Base-by-base conservation (phyloP, 306 rosid genomes). In the Lablab purpureus region DNA sequence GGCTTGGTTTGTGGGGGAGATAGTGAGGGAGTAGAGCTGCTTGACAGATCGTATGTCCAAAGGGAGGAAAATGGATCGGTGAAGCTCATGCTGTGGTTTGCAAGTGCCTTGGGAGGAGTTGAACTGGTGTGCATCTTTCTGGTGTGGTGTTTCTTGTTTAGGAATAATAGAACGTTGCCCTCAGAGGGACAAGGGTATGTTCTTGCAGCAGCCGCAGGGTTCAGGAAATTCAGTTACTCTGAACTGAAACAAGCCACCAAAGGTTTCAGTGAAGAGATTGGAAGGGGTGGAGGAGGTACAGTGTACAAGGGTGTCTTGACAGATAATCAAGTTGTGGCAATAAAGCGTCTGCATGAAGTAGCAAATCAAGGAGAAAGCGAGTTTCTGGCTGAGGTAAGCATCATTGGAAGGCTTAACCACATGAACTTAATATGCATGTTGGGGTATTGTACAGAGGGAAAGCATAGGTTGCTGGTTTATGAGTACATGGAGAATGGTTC, bases 331-430 rank as follows among this genome's bases (percentile, higher is more conserved):
- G 54, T 77, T 15, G 67, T 22, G 3, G 81, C 81, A 0, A 65
- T 66, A 36, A 77, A 77, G 52, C 5, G 41, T 4, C 3, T 77
- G 1, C 55, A 77, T 36, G 45, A 67, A 2, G 72, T 41, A 5
- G 67, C 43, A 6, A 32, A 75, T 15, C 80, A 75, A 30, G 80
- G 72, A 46, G 72, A 75, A 6, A 62, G 62, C 32, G 80, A 75
- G 72, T 75, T 75, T 4, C 36, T 75, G n/a, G 72, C 80, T 18
- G 80, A 75, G 32, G 63, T 47, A 1, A 32, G 72, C 63, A 62
- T 75, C 34, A 62, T 75, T 47, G 80, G 80, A 76, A 76, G 80
- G 80, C 80, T 76, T 65, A 76, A 76, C 51, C 80, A 76, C 80
- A 76, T 64, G 80, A 49, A 76, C 25, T 65, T 76, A 17, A 76